Evolutionary conservation across 2,329 filamentous ascomycete genomes (phyloP), one percentile per base, ranked within the genome.

Genomic region (Penicillium sp.): DNA sequence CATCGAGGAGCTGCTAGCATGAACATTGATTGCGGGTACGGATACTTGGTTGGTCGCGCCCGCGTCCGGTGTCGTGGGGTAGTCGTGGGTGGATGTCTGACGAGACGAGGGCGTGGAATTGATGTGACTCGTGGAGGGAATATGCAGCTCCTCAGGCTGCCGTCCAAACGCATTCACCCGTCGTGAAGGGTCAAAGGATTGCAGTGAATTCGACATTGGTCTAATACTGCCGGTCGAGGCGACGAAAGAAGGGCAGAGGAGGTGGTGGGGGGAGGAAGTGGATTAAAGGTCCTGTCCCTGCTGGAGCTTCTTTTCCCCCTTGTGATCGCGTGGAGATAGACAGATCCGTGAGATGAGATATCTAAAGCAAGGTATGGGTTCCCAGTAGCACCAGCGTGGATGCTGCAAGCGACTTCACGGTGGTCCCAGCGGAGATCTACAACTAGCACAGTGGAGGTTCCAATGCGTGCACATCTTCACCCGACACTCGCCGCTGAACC

Each of bases 1-100:
- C 28, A 65, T 58, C 46, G 66, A 62, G 46, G 75, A 70, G 25
- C 77, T 70, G 18, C 73, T 74, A n/a, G 76, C 73, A 55, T 84
- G 81, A 42, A 84, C 70, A 59, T 74, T 82, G 62, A 84, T 80
- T 43, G 78, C 75, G 44, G 79, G 78, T 46, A 74, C 70, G 44
- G 79, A 78, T 46, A 74, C 70, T 51, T 73, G 70, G 45, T 29
- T 43, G 13, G 66, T 71, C 40, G 68, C 64, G 47, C 69, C 66
- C 59, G 77, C 71, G 47, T 60, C 57, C 29, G 56, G 50, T 39
- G 75, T 67, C 47, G 74, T 66, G 55, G 74, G 70, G 66, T 77
- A 77, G 56, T 77, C 70, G 44, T 73, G 70, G 41, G 69, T 66
- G 54, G 67, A 66, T 52, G 67, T 64, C 59, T 74, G 67, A 43